phyloP scores from a whole-genome alignment of 2,329 filamentous ascomycete genomes.

The Plenodomus lindquistii region DNA sequence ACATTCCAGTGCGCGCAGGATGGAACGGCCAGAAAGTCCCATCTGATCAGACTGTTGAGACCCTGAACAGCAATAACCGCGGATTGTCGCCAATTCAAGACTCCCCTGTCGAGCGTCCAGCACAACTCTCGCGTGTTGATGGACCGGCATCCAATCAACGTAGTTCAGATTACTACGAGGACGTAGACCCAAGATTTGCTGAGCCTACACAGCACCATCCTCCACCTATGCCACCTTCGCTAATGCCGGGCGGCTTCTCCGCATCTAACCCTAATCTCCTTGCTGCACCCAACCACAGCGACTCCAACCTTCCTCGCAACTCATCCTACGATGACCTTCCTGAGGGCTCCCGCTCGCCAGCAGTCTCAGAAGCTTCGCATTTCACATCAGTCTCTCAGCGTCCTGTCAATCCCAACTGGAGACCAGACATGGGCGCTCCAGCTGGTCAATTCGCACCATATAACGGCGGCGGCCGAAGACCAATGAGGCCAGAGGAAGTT shows the following conservation, averaged over 20 bases:
- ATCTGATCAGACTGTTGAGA: conserved; percentile 31
- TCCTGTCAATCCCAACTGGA: conserved; percentile 86
- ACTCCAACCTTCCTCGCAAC: conserved; percentile 45
- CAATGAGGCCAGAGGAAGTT: conserved; percentile 66
- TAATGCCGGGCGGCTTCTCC: conserved; percentile 39
- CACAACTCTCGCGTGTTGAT: conserved; percentile 33
- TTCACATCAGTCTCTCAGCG: conserved; percentile 92
- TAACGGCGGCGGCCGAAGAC: conserved; percentile 28
- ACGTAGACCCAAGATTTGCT: conserved; percentile 86
- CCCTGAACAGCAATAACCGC: conserved; percentile 33
- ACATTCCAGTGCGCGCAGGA: conserved; percentile 53
- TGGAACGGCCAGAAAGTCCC: conserved; percentile 43
- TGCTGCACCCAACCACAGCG: conserved; percentile 28
- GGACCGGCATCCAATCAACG: conserved; percentile 25
- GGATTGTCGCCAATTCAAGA: conserved; percentile 47
- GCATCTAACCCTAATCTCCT: conserved; percentile 37
- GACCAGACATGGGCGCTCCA: conserved; percentile 52
- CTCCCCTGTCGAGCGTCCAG: conserved; percentile 41
- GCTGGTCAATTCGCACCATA: conserved; percentile 46
- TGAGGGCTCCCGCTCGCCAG: conserved; percentile 68
- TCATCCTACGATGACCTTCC: conserved; percentile 67
- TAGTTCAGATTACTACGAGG: conserved; percentile 77
- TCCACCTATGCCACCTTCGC: conserved; percentile 37
- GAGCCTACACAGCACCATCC: conserved; percentile 45
- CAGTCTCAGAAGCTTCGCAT: conserved; percentile 75